phyloP scores from a whole-genome alignment of 306 rosid genomes.

The Ziziphus jujuba region DNA sequence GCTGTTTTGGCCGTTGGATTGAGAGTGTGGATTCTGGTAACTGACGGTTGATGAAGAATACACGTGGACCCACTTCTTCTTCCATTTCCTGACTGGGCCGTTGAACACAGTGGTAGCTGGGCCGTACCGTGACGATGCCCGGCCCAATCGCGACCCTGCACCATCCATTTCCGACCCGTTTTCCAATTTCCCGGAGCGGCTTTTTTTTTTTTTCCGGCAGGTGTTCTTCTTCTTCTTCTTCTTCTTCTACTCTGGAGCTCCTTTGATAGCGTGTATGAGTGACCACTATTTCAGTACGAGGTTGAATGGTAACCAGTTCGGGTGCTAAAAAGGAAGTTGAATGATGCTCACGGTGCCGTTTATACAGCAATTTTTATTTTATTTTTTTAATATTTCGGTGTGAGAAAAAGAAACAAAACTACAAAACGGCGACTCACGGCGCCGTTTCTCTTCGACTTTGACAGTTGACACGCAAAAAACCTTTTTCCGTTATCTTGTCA shows the following conservation, averaged over 20 bases:
- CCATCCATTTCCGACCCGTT: conserved; percentile 63
- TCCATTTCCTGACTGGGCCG: conserved; percentile 95
- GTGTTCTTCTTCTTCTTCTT: background rate
- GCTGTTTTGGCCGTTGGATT: conserved; percentile 33
- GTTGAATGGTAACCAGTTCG: background rate
- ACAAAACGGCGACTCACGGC: too few species aligned
- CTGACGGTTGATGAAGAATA: conserved; percentile 39
- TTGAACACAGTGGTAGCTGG: conserved; percentile 75
- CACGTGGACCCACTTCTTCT: conserved; percentile 93
- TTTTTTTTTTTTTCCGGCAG: background rate
- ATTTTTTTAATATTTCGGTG: too few species aligned
- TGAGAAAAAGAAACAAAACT: too few species aligned
- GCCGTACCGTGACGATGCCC: conserved; percentile 93
- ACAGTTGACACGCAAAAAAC: too few species aligned
- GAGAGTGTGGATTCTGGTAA: conserved; percentile 39
- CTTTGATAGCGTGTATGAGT: background rate
- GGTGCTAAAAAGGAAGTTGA: background rate
- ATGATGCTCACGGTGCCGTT: too few species aligned
- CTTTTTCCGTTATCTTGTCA: too few species aligned
- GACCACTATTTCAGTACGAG: conserved; percentile 12
- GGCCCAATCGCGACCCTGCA: conserved; percentile 79
- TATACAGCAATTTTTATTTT: too few species aligned
- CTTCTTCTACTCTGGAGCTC: background rate
- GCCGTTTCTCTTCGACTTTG: too few species aligned
- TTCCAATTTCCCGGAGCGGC: background rate